phyloP scores from a whole-genome alignment of 129 eudicot species.

The Chrysanthemum lavandulifolium region DNA sequence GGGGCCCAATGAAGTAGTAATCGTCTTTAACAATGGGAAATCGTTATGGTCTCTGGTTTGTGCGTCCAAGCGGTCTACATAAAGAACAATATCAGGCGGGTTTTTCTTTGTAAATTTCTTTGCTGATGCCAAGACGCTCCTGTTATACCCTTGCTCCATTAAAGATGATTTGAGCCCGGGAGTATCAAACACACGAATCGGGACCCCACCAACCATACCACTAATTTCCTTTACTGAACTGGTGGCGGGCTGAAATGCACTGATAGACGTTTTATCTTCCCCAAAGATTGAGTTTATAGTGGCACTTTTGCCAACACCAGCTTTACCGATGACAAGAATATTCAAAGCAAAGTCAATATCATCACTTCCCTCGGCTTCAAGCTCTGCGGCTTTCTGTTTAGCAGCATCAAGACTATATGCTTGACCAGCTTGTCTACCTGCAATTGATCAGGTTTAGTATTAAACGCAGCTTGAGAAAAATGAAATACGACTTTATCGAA shows the following conservation, averaged over 20 bases:
- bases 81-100: conserved; percentile 73
- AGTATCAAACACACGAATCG: conserved; percentile 70
- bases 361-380: conserved; percentile 58
- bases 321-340: conserved; percentile 82
- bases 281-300: conserved; percentile 86
- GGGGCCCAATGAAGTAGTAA: conserved; percentile 63
- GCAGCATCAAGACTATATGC: conserved; percentile 70
- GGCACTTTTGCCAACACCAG: conserved; percentile 98
- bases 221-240: conserved; percentile 51
- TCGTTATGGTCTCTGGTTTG: conserved; percentile 91
- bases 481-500: too few relatives aligned
- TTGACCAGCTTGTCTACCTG: conserved; percentile 72
- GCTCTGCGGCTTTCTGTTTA: conserved; percentile 62
- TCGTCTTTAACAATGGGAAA: conserved; percentile 62
- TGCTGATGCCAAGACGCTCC: conserved; percentile 64
- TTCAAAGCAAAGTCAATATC: conserved; percentile 67
- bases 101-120: conserved; percentile 69
- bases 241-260: conserved; percentile 81
- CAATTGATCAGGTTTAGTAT: conserved; percentile 22
- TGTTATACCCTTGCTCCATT: conserved; percentile 74
- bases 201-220: conserved; percentile 76
- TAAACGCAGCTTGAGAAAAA: too few relatives aligned
- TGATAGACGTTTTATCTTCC: conserved; percentile 68
- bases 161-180: conserved; percentile 84
- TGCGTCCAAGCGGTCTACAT: conserved; percentile 88